phyloP scores from a whole-genome alignment of 169 alveolate genomes.

The Cyclospora cayetanensis region DNA sequence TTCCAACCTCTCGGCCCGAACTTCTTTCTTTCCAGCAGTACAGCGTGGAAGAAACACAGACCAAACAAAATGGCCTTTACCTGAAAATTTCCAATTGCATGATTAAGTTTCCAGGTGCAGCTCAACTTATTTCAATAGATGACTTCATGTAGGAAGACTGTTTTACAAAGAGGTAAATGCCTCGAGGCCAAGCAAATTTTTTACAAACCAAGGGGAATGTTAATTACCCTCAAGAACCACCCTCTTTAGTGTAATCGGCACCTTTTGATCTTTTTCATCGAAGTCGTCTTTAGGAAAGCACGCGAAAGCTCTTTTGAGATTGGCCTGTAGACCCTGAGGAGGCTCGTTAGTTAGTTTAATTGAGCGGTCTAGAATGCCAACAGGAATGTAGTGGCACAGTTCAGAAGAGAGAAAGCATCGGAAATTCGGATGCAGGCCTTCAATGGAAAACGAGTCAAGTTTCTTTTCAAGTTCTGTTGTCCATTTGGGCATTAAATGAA shows the following conservation, averaged over 20 bases:
- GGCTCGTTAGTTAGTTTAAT: constrained; percentile 97
- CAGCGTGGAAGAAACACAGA: constrained; percentile 96
- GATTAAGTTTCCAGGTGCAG: too few relatives aligned
- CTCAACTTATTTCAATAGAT: too few relatives aligned
- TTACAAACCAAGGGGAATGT: too few relatives aligned
- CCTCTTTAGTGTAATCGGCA: too few relatives aligned
- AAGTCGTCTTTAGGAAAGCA: constrained; percentile 94
- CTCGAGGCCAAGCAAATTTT: too few relatives aligned
- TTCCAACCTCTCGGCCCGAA: constrained; percentile 99
- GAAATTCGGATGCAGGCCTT: constrained; percentile 95
- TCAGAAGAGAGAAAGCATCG: constrained; percentile 95
- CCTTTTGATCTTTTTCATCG: constrained; percentile 92
- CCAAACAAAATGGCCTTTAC: constrained; percentile 95
- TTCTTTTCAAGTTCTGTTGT: constrained; percentile 90
- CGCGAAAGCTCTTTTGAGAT: constrained; percentile 95
- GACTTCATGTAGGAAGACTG: too few relatives aligned
- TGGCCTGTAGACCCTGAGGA: constrained; percentile 95
- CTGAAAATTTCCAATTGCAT: too few relatives aligned
- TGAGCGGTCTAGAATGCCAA: constrained; percentile 95
- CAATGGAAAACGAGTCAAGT: constrained; percentile 93
- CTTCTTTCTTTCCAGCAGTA: constrained; percentile 96
- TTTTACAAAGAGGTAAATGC: too few relatives aligned
- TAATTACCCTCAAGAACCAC: too few relatives aligned
- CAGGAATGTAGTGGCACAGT: constrained; percentile 92
- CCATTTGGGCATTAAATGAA: constrained; percentile 93